A percentile compares a stretch with the other conserved stretches of the same genome.
Evolutionary conservation across 2,329 filamentous ascomycete genomes (phyloP).

Genomic region (Paecilomyces sp.): DNA sequence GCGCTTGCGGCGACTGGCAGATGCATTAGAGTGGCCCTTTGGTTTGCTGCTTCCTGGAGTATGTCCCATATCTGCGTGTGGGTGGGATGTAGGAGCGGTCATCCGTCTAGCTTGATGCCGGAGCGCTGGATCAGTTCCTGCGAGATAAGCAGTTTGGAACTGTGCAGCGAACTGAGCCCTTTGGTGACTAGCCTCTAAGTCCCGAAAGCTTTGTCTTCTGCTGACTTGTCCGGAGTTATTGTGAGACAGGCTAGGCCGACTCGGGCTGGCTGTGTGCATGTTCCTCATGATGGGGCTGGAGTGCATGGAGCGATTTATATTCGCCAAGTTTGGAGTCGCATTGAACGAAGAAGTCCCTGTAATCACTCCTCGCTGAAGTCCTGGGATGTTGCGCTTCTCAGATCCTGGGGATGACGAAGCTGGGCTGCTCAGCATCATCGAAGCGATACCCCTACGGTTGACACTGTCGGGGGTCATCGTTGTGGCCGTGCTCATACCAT

Average conservation of each 20-base stretch:
- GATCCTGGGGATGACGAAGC: neutral
- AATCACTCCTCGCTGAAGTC: neutral
- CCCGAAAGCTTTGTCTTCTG: neutral
- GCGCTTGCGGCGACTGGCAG: slow-evolving; percentile 5
- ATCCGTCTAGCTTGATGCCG: neutral
- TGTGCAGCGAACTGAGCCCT: neutral
- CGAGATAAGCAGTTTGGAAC: neutral
- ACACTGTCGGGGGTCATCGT: neutral
- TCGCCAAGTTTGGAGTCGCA: neutral
- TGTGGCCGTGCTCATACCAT: neutral
- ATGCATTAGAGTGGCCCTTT: neutral
- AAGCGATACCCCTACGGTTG: neutral
- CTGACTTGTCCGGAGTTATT: neutral
- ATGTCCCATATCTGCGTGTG: neutral
- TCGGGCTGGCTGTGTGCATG: neutral
- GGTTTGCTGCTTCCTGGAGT: neutral
- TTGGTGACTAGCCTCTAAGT: neutral
- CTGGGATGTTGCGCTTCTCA: neutral
- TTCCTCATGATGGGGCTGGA: neutral
- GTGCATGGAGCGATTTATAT: neutral
- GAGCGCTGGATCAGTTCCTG: neutral
- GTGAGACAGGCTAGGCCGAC: neutral
- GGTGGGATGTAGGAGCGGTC: neutral
- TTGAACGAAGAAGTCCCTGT: neutral
- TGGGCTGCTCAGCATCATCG: neutral